Evolutionary conservation across 2,329 filamentous ascomycete genomes (phyloP).

Genomic region (Ambrosiella cleistominuta): DNA sequence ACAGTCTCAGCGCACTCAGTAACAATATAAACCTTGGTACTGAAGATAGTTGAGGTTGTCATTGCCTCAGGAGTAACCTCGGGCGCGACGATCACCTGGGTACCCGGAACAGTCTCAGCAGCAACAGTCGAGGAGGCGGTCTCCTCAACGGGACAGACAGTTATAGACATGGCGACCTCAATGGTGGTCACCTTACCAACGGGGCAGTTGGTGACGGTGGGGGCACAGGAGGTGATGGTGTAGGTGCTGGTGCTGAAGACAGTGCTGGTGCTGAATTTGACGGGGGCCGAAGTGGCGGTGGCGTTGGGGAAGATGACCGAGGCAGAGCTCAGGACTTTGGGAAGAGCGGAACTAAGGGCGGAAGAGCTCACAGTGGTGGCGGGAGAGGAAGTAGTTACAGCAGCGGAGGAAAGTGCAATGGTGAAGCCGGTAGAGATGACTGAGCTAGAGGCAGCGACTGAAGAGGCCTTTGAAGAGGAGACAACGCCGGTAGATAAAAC

Average conservation of each 20-base stretch:
- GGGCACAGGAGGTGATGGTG: conserved; percentile 20
- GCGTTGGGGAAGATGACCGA: background rate
- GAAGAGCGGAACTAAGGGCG: background rate
- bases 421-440: background rate
- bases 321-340: no score
- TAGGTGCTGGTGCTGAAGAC: conserved; percentile 18
- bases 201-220: conserved; percentile 18
- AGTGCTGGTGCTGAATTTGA: conserved; percentile 17
- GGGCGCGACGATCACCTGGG: background rate
- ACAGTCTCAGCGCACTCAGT: conserved; percentile 33
- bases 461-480: background rate
- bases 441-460: background rate
- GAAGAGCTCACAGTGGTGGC: background rate
- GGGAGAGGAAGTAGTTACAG: background rate
- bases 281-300: conserved; percentile 7
- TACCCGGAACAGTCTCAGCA: background rate
- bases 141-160: conserved; percentile 24
- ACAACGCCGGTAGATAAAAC: background rate
- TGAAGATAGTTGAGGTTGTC: conserved; percentile 24
- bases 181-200: conserved; percentile 18
- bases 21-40: conserved; percentile 32
- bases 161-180: conserved; percentile 20
- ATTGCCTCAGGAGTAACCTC: background rate
- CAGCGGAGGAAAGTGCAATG: background rate
- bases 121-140: background rate